Conservation (phyloP, 805 yeast genomes). For the Kazachstania viticola region DNA sequence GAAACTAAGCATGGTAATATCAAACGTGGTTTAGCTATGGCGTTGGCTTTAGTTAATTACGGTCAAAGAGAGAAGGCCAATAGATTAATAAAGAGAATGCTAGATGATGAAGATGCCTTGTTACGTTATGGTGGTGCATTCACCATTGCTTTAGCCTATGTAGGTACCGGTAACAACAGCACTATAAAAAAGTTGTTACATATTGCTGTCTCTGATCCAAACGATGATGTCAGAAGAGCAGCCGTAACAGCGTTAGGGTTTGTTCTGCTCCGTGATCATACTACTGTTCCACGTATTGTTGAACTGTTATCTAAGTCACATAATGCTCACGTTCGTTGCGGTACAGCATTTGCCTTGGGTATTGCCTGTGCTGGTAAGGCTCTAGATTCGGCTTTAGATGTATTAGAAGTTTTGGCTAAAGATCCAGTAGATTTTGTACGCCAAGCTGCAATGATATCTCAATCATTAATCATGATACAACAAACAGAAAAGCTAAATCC, state of each 20-base stretch:
- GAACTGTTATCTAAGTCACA: constrained; percentile 88
- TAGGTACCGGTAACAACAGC: constrained; percentile 84
- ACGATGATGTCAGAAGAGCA: constrained; percentile 93
- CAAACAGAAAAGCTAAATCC: constrained; percentile 78
- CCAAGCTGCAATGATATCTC: constrained; percentile 91
- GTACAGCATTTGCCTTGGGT: constrained; percentile 95
- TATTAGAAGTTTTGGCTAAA: constrained; percentile 81
- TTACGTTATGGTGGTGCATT: constrained; percentile 94
- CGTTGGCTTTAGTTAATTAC: constrained; percentile 75
- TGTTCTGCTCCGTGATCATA: constrained; percentile 77
- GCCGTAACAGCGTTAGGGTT: constrained; percentile 89
- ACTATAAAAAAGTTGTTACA: constrained; percentile 83
- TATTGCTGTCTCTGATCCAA: constrained; percentile 91
- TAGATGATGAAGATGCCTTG: constrained; percentile 67
- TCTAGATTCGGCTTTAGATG: constrained; percentile 76
- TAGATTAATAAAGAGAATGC: constrained; percentile 47
- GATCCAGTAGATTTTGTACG: constrained; percentile 96
- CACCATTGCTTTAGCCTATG: constrained; percentile 89
- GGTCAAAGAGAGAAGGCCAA: constrained; percentile 81
- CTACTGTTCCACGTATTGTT: constrained; percentile 90
- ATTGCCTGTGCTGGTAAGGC: constrained; percentile 95
- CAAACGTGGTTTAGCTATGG: constrained; percentile 84
- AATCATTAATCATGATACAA: constrained; percentile 81
- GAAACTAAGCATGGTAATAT: constrained; percentile 95
- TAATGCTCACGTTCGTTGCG: constrained; percentile 96